Percentiles rank a stretch among this genome's conserved stretches.
Evolutionary conservation across 192 early-diverging fungal species (phyloP).

Genomic region (Coemansia brasiliensis): DNA sequence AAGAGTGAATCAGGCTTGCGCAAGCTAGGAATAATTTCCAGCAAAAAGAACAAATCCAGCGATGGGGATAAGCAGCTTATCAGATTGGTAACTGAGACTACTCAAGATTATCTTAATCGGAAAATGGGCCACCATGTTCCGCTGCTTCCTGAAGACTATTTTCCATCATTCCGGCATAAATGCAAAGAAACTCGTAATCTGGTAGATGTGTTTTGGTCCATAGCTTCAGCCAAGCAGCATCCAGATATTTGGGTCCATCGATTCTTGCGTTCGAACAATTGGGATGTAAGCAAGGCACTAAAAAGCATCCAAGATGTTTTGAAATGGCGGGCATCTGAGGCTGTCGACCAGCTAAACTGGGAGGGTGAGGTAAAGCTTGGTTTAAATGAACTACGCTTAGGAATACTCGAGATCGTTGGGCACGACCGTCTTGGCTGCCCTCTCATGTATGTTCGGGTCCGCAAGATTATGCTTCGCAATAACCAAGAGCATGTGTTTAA

Average conservation of each 20-base stretch:
- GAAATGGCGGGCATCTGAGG: slow-evolving; percentile 39
- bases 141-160: slow-evolving; percentile 26
- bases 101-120: slow-evolving; percentile 35
- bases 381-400: slow-evolving; percentile 32
- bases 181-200: slow-evolving; percentile 24
- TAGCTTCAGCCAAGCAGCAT: slow-evolving; percentile 28
- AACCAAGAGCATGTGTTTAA: slow-evolving; percentile 28
- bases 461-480: slow-evolving; percentile 41
- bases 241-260: slow-evolving; percentile 45
- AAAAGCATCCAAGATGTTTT: slow-evolving; percentile 16
- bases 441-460: slow-evolving; percentile 23
- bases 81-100: slow-evolving; percentile 42
- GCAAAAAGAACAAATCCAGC: too few relatives aligned
- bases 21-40: slow-evolving; percentile 9
- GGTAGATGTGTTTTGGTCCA: slow-evolving; percentile 34
- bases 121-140: slow-evolving; percentile 16
- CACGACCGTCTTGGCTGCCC: slow-evolving; percentile 30
- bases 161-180: slow-evolving; percentile 38
- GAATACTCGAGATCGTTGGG: slow-evolving; percentile 30
- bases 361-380: slow-evolving; percentile 28
- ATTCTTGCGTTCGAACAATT: slow-evolving; percentile 22
- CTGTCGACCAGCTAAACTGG: slow-evolving; percentile 30
- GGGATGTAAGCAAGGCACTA: slow-evolving; percentile 40
- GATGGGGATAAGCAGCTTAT: too few relatives aligned
- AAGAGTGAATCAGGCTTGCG: slow-evolving; percentile 23